Evolutionary conservation across 2,329 filamentous ascomycete species (phyloP), one percentile per base, ranked within the genome.

Genomic region (Neofusicoccum kwambonambiense): DNA sequence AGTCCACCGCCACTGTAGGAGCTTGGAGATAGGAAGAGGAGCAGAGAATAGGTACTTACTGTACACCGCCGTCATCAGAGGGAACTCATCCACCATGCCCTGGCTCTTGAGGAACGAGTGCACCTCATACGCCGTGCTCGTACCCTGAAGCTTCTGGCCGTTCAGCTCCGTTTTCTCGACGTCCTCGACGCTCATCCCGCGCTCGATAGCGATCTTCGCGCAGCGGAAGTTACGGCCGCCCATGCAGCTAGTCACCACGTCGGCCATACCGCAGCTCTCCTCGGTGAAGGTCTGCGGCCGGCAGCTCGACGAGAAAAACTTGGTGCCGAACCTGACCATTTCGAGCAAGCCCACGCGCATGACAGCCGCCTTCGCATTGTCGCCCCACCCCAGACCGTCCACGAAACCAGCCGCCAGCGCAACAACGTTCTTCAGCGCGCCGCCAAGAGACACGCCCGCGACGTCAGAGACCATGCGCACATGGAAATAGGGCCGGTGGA

Each of bases 331-430:
- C 75, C 91, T 90, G 73, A 98, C 92, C 90, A 97, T 97, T 80
- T 99, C 95, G 71, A 97, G 85, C 51, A 99, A 87, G 7, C 95
- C 95, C 19, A 98, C 90, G 47, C 95, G 91, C 92, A 99, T 98
- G 67, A 99, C 89, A 51, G 95, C 95, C n/a, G 95, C 93, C 82
- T 99, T 98, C 69, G 94, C 94, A 71, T 98, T 99, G 82, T 98
- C 93, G 73, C 95, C 95, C 94, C 95, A 99, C 69, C 94, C 94
- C 67, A 94, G 87, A 41, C 95, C 95, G 69, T 97, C 92, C 50
- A 98, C 93, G 78, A 96, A 99, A 65, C 95, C 95, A 37, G 95
- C 93, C 4, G 93, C 94, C 17, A 99, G 82, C 4, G 95, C 95
- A 64, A 99, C 92, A 69, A 99, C 90, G 82, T 99, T 99, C 84